Evolutionary conservation across 306 rosid species (phyloP), one percentile per base, ranked within the genome.

Genomic region (Pyrus bretschneideri): DNA sequence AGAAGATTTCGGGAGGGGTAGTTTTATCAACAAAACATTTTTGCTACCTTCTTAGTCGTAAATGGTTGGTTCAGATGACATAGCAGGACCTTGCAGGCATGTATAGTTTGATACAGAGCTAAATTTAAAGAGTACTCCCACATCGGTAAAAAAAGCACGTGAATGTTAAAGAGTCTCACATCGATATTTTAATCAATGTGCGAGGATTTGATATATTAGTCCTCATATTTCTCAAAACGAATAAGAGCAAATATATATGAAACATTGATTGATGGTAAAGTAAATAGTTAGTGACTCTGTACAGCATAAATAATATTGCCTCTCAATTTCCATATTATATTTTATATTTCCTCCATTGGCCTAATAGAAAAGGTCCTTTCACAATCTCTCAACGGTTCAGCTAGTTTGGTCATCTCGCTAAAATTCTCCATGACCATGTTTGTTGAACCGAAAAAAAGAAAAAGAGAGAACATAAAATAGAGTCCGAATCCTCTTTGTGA

Each of bases 371-470:
- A 7, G 11, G 27, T 22, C 59, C 67, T 4, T 63, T 31, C 22
- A 33, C 67, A 72, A 30, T 72, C 54, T 64, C 42, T 64, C 23
- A 31, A 58, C 25, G n/a, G 54, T 38, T 38, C 76, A 55, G 5
- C 66, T 57, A 51, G 35, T 57, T 72, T 23, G 67, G 57, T 59
- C 76, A 73, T 73, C 21, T 72, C 68, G 10, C 68, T n/a, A 35
- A 6, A 38, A 72, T 73, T 23, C 67, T 72, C 40, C 77, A 61
- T 61, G 77, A 62, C 69, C 70, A 44, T n/a, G 14, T 29, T 44
- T 6, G 78, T 61, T 11, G 78, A 62, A 73, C 69, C 61, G 11
- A 62, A 62, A 74, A 74, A 45, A 18, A 3, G 6, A 25, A 5
- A 30, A 62, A 29, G 45, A 45, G 14, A 61, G 19, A 29, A 74